Base-by-base conservation (phyloP, 176 grass and related monocot species). In the Oryza longistaminata region DNA sequence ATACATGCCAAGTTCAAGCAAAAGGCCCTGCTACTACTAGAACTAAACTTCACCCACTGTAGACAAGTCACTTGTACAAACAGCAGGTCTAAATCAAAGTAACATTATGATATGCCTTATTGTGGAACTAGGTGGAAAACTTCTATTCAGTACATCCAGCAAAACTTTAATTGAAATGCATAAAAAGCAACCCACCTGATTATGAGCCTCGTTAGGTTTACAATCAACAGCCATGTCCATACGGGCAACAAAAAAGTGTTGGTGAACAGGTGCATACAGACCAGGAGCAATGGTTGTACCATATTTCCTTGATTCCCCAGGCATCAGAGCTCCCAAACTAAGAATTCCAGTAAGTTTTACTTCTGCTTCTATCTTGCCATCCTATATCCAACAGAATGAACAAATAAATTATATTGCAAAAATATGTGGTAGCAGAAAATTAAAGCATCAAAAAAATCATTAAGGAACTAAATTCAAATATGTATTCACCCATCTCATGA, bases 341-440 rank as follows among this genome's bases (percentile, higher is more conserved):
- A 99, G 94, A 90, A 99, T 96, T 77, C 97, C 97, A 62, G 97
- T 99, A 58, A 99, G 90, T 75, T 99, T 99, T 68, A 99, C 90
- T 96, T 99, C 97, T 39, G 97, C 82, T 87, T 99, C 97, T 91
- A 99, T 96, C 90, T 96, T 99, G 12, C 97, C 97, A 91, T 99
- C 97, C 97, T 99, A 69, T 31, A 74, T 24, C 14, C 62, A 85
- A 74, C 77, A 71, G 25, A 42, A 85, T 25, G 44, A 55, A 70
- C 35, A 84, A 79, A 84, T 9, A 43, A 43, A 65, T 66, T 85
- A 71, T 49, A 64, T 52, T 34, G 12, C 27, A 75, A 80, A 75
- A 43, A 45, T 78, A 19, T 42, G 22, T 10, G 0, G 21, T 29
- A 50, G 10, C 37, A 76, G 22, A 79, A 60, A 5, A 14, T 79